Conservation (phyloP, 2,329 filamentous ascomycete species). For the Cladosporium sp. region DNA sequence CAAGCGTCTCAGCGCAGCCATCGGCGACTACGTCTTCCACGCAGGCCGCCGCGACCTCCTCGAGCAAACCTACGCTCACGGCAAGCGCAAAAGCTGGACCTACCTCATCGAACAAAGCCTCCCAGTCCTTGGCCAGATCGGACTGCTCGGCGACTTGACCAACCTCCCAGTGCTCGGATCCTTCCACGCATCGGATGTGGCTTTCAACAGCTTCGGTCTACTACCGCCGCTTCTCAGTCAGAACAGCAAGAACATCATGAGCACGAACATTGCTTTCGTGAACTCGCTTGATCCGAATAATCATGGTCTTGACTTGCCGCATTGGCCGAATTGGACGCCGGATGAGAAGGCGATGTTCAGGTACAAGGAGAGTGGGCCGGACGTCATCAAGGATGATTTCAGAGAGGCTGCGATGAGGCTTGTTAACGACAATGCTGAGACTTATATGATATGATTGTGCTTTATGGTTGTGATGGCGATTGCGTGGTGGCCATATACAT, state of each 20-base stretch:
- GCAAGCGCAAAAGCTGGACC: conserved; percentile 20
- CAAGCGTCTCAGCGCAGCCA: conserved; percentile 24
- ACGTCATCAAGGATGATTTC: conserved; percentile 24
- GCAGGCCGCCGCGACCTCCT: conserved; percentile 21
- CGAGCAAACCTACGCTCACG: conserved; percentile 11
- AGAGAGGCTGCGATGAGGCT: conserved; percentile 10
- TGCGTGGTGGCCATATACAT: not conserved
- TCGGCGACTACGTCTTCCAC: conserved; percentile 27
- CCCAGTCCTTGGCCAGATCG: conserved; percentile 11
- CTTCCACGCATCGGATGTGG: conserved; percentile 26
- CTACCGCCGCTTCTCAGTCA: conserved; percentile 21
- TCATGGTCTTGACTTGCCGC: conserved; percentile 7
- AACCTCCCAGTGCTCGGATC: conserved; percentile 24
- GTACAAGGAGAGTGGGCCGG: conserved; percentile 24
- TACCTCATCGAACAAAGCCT: conserved; percentile 21
- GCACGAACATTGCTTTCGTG: conserved; percentile 23
- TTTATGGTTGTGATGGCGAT: not conserved
- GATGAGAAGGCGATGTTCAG: conserved; percentile 11
- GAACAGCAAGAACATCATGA: conserved; percentile 22
- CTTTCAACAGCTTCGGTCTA: conserved; percentile 24
- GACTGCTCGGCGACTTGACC: conserved; percentile 19
- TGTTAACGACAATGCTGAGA: conserved; percentile 5
- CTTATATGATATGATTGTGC: not conserved
- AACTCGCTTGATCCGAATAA: conserved; percentile 24
- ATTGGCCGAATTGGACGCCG: conserved; percentile 24